Evolutionary conservation across 257 asterid genomes (phyloP), one percentile per base, ranked within the genome.

Genomic region (Lavandula angustifolia): DNA sequence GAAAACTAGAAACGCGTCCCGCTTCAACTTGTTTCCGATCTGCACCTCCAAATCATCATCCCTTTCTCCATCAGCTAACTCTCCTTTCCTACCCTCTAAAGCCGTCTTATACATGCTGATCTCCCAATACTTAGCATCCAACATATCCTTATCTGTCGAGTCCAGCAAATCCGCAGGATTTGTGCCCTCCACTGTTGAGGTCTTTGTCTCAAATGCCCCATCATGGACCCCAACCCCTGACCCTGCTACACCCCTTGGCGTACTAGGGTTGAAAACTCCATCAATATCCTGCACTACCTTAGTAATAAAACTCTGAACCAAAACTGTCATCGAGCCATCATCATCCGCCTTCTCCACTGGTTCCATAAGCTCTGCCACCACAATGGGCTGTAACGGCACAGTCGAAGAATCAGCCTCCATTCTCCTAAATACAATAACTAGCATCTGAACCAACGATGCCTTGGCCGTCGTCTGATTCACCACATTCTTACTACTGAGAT

Each of bases 71-170:
- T 89, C 99, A 48, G 81, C 92, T 79, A 94, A 78, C 78, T 94
- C 99, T 62, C 95, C 99, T 81, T 90, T 94, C 83, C 98, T 70
- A 59, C 98, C 99, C 77, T 90, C 98, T 68, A 94, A 71, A 0
- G 99, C 99, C 3, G 96, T 86, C 82, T 94, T 94, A 70, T 94
- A 94, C 99, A 94, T 91, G 72, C 99, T 88, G 71, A 94, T 91
- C 89, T 94, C 99, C 99, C 99, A 94, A 70, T 90, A 90, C 81
- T 94, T 94, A 0, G 99, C 98, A 53, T 94, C 99, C 84, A 94
- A 73, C 99, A 94, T 94, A 79, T 94, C 99, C 87, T 86, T 94
- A 80, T 94, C 99, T 1, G 95, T 94, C 0, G 98, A 94, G 71
- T 91, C 99, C 89, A 94, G 79, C 80, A 94, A 85, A 85, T 91